Evolutionary conservation across 2,329 filamentous ascomycete genomes (phyloP).

Genomic region (Zymoseptoria brevis): DNA sequence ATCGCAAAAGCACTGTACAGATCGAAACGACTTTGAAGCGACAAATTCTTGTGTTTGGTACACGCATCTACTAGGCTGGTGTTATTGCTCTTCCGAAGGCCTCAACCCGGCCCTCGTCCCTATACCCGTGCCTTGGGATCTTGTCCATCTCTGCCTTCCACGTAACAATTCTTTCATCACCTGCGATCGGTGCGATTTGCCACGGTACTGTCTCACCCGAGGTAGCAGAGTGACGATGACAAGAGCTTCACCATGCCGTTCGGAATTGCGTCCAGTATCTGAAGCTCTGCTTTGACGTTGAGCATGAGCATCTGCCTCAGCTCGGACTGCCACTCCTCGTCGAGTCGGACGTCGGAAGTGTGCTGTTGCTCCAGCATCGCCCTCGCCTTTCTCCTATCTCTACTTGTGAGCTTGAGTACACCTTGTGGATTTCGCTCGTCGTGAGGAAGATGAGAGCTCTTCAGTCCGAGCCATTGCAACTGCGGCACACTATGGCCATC

Average conservation of each 20-base stretch:
- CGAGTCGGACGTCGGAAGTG: not conserved
- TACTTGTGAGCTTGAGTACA: conserved; percentile 43
- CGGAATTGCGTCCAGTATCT: conserved; percentile 35
- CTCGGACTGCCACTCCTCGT: conserved; percentile 37
- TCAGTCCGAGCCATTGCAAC: conserved; percentile 60
- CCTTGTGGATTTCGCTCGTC: conserved; percentile 31
- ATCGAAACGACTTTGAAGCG: not conserved
- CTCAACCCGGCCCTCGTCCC: no score
- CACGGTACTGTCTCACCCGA: not conserved
- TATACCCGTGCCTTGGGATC: no score
- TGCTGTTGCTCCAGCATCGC: conserved; percentile 38
- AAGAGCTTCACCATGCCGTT: conserved; percentile 21
- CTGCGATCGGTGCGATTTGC: no score
- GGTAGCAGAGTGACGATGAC: not conserved
- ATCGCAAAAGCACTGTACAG: not conserved
- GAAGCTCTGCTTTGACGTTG: conserved; percentile 69
- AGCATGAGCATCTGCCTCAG: conserved; percentile 67
- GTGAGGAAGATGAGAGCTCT: conserved; percentile 26
- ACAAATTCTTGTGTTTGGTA: not conserved
- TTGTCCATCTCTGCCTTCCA: no score
- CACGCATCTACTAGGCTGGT: not conserved
- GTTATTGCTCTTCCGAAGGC: no score
- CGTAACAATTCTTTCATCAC: no score
- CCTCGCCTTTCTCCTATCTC: conserved; percentile 53
- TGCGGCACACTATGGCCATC: conserved; percentile 40